Conservation (phyloP, 2,329 filamentous ascomycete genomes). For the Coniochaeta pulveracea region DNA sequence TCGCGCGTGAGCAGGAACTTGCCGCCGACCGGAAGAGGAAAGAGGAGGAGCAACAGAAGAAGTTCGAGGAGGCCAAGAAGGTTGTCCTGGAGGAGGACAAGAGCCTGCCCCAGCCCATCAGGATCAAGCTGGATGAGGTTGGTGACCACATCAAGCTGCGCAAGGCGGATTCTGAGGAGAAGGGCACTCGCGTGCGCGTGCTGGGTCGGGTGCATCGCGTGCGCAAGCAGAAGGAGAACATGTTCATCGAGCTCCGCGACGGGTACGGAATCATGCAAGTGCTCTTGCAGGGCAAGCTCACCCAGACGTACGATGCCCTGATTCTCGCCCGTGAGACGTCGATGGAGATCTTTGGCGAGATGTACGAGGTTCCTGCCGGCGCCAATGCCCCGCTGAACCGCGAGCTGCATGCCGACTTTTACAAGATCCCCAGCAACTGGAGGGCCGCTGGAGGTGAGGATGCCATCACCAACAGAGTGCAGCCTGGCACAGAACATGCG, state of each 20-base stretch:
- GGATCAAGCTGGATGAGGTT: slow-evolving; percentile 61
- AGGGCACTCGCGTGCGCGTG: slow-evolving; percentile 68
- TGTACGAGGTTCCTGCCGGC: slow-evolving; percentile 68
- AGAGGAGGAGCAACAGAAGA: slow-evolving; percentile 61
- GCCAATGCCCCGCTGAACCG: slow-evolving; percentile 72
- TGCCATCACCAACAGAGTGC: slow-evolving; percentile 72
- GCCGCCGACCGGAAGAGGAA: slow-evolving; percentile 41
- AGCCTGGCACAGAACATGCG: slow-evolving; percentile 51
- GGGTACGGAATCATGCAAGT: slow-evolving; percentile 82
- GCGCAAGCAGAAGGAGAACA: slow-evolving; percentile 70
- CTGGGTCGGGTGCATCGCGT: slow-evolving; percentile 74
- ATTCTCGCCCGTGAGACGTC: slow-evolving; percentile 82
- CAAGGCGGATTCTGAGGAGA: slow-evolving; percentile 22
- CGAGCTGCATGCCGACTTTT: slow-evolving; percentile 86
- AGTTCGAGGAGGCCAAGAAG: slow-evolving; percentile 76
- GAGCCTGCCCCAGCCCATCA: slow-evolving; percentile 61
- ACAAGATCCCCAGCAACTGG: slow-evolving; percentile 57
- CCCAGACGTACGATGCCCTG: slow-evolving; percentile 84
- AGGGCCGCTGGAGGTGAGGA: slow-evolving; percentile 73
- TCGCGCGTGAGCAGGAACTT: slow-evolving; percentile 59
- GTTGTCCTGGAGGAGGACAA: slow-evolving; percentile 61
- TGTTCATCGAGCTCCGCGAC: slow-evolving; percentile 78
- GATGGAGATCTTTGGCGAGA: slow-evolving; percentile 71
- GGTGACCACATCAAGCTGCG: slow-evolving; percentile 26
- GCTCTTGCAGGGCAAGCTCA: slow-evolving; percentile 65